A percentile compares a stretch with the other conserved stretches of the same genome.
These are phyloP conservation scores for Globisporangium cederbergense DNA, from an alignment of 352 stramenopile genomes.

Conservation along the genomic window DNA sequence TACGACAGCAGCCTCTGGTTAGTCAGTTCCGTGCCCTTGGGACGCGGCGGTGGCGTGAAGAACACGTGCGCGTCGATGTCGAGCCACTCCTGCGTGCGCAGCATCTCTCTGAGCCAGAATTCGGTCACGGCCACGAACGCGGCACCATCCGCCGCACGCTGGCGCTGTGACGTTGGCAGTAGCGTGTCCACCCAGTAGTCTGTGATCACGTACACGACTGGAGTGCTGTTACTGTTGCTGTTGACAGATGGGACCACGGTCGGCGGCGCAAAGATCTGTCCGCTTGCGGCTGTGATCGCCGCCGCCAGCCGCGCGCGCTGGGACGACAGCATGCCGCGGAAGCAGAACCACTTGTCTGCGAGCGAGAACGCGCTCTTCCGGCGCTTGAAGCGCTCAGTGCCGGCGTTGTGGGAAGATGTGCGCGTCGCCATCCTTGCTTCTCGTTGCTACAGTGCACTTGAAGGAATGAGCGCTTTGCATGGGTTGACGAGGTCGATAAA, in stretches of 20 bases:
- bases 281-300: conserved; percentile 17
- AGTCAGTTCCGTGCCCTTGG: background rate
- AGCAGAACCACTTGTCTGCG: conserved; percentile 24
- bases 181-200: conserved; percentile 47
- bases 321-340: conserved; percentile 24
- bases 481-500: background rate
- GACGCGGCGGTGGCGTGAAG: conserved; percentile 37
- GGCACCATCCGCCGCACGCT: background rate
- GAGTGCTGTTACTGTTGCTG: background rate
- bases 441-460: background rate
- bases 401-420: background rate
- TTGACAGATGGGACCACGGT: background rate
- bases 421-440: background rate
- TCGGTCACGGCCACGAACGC: conserved; percentile 31
- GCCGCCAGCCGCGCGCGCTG: conserved; percentile 17
- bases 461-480: background rate
- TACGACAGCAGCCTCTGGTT: conserved; percentile 30
- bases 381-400: conserved; percentile 8
- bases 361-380: conserved; percentile 24
- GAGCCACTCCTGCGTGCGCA: conserved; percentile 37
- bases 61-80: conserved; percentile 30
- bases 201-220: conserved; percentile 38
- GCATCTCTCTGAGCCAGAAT: conserved; percentile 54
- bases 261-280: conserved; percentile 10
- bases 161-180: background rate